A percentile compares a stretch with the other conserved stretches of the same genome.
phyloP scores from a whole-genome alignment of 345 rosid species.

The Bruguiera sexangula region DNA sequence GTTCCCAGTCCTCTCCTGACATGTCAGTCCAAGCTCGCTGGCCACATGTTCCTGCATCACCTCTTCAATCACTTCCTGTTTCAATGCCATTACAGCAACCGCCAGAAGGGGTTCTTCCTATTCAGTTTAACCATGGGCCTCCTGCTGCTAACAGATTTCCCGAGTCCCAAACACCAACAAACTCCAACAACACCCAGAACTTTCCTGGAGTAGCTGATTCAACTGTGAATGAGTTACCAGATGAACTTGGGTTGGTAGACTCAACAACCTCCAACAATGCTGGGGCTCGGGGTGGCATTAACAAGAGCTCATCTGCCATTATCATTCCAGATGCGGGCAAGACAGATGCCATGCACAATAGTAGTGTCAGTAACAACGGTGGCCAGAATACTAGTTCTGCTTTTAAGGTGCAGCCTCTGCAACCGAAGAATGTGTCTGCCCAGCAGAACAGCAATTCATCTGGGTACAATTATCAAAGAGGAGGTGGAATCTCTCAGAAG shows the following conservation, averaged over 20 bases:
- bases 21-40: slow-evolving; percentile 73
- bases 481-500: slow-evolving; percentile 40
- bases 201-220: slow-evolving; percentile 34
- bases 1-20: slow-evolving; percentile 65
- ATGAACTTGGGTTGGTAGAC: slow-evolving; percentile 60
- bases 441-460: slow-evolving; percentile 48
- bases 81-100: slow-evolving; percentile 66
- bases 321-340: slow-evolving; percentile 26
- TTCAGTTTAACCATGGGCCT: slow-evolving; percentile 57
- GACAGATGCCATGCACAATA: slow-evolving; percentile 25
- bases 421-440: slow-evolving; percentile 45
- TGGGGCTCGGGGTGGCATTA: slow-evolving; percentile 29
- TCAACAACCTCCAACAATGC: slow-evolving; percentile 44
- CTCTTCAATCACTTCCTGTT: slow-evolving; percentile 48
- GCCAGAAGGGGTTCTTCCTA: slow-evolving; percentile 41
- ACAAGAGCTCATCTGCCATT: slow-evolving; percentile 39
- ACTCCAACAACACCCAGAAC: slow-evolving; percentile 34
- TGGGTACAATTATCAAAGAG: slow-evolving; percentile 46
- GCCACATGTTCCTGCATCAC: slow-evolving; percentile 64
- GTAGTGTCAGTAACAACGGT: slow-evolving; percentile 25
- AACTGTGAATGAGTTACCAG: slow-evolving; percentile 43
- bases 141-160: slow-evolving; percentile 45
- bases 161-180: slow-evolving; percentile 44
- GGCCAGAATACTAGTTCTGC: slow-evolving; percentile 32
- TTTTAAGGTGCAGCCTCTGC: slow-evolving; percentile 42